Evolutionary conservation across 495 filamentous ascomycete genomes (phyloP).

Genomic region (Hypoxylon lienhwacheense): DNA sequence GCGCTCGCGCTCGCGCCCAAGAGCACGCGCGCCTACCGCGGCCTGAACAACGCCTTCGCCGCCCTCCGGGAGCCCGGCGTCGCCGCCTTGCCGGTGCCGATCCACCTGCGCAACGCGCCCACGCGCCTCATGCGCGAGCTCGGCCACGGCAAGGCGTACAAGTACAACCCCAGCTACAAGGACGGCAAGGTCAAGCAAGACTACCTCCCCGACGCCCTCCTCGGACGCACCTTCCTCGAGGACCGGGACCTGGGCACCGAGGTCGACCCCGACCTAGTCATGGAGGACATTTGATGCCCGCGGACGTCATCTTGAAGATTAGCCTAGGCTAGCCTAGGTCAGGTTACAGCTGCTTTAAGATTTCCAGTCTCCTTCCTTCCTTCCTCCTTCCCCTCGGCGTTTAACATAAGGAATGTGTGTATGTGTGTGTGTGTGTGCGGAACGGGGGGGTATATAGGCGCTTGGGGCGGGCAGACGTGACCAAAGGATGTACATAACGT

Average conservation of each 20-base stretch:
- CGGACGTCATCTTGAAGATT: no score
- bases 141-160: slow-evolving; percentile 88
- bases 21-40: slow-evolving; percentile 82
- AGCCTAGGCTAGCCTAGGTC: no score
- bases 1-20: slow-evolving; percentile 83
- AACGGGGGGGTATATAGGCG: no score
- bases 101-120: slow-evolving; percentile 89
- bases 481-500: no score
- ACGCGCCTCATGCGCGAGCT: slow-evolving; percentile 91
- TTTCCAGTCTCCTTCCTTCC: no score
- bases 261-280: slow-evolving; percentile 63
- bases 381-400: no score
- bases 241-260: slow-evolving; percentile 76
- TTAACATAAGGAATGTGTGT: no score
- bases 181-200: slow-evolving; percentile 86
- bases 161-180: slow-evolving; percentile 89
- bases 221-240: slow-evolving; percentile 74
- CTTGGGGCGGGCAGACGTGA: no score
- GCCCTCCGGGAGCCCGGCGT: slow-evolving; percentile 77
- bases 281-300: slow-evolving; percentile 35
- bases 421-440: no score
- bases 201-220: slow-evolving; percentile 78
- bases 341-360: no score
- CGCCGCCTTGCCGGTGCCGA: slow-evolving; percentile 75
- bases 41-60: slow-evolving; percentile 73